A percentile compares a stretch with the other conserved stretches of the same genome.
Evolutionary conservation across 2,329 filamentous ascomycete genomes (phyloP).

Genomic region (Phialophora expanda): DNA sequence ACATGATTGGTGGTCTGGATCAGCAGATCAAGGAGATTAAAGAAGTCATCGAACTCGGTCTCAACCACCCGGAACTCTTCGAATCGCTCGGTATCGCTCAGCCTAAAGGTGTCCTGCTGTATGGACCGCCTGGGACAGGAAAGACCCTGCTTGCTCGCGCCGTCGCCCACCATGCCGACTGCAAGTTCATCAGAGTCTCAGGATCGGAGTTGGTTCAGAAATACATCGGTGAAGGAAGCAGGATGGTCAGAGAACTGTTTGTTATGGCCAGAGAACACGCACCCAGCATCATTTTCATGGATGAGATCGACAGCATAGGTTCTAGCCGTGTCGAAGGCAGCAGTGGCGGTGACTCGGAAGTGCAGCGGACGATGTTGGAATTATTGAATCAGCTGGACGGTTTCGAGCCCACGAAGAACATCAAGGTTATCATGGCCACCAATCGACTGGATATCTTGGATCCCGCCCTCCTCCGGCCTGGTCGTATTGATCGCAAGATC

Average conservation of each 20-base stretch:
- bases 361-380: slow-evolving; percentile 98
- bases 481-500: slow-evolving; percentile 97
- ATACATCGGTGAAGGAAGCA: slow-evolving; percentile 96
- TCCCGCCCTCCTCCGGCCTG: slow-evolving; percentile 90
- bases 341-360: slow-evolving; percentile 93
- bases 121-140: slow-evolving; percentile 94
- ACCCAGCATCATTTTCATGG: slow-evolving; percentile 99
- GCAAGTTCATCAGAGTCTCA: slow-evolving; percentile 97
- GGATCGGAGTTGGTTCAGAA: slow-evolving; percentile 97
- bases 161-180: slow-evolving; percentile 97
- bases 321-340: slow-evolving; percentile 96
- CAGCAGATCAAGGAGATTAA: slow-evolving; percentile 99
- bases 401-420: slow-evolving; percentile 99
- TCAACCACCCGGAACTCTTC: slow-evolving; percentile 98
- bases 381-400: slow-evolving; percentile 97
- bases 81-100: slow-evolving; percentile 99
- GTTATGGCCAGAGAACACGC: slow-evolving; percentile 99
- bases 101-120: slow-evolving; percentile 94
- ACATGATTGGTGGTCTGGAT: slow-evolving; percentile 99
- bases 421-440: slow-evolving; percentile 99
- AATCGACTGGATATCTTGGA: slow-evolving; percentile 98
- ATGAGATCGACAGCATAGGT: slow-evolving; percentile 98
- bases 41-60: slow-evolving; percentile 96
- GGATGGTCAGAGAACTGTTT: slow-evolving; percentile 98
- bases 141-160: slow-evolving; percentile 95